These are phyloP conservation scores for Trametes coccinea DNA, from an alignment of 768 basidiomycete genomes.

Conservation along the genomic window DNA sequence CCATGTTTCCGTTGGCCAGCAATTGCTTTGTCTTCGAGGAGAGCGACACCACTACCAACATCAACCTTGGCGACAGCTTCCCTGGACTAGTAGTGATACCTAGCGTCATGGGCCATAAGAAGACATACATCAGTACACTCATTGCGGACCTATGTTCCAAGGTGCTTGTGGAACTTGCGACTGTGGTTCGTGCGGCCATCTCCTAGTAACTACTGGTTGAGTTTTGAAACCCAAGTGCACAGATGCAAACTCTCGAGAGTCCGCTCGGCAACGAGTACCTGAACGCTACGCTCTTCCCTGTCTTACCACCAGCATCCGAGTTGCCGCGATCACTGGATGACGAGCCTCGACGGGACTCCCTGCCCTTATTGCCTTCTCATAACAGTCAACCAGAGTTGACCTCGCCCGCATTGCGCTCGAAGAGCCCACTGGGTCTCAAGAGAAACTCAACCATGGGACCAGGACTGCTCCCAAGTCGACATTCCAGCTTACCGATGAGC, in stretches of 20 bases:
- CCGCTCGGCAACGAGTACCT: slow-evolving; percentile 85
- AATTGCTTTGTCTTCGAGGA: slow-evolving; percentile 89
- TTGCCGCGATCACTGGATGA: slow-evolving; percentile 58
- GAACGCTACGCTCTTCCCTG: slow-evolving; percentile 66
- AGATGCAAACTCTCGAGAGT: slow-evolving; percentile 81
- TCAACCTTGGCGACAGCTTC: slow-evolving; percentile 55
- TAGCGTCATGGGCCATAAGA: slow-evolving; percentile 83
- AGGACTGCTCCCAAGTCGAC: slow-evolving; percentile 43
- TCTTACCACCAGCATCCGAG: slow-evolving; percentile 59
- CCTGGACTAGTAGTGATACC: slow-evolving; percentile 79
- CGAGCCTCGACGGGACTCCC: slow-evolving; percentile 43
- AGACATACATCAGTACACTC: slow-evolving; percentile 83
- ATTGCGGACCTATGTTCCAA: slow-evolving; percentile 88
- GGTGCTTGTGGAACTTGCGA: slow-evolving; percentile 82
- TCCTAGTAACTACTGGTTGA: background rate
- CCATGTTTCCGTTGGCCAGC: slow-evolving; percentile 75
- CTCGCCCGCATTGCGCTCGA: slow-evolving; percentile 25
- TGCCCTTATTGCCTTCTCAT: slow-evolving; percentile 48
- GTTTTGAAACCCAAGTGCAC: background rate
- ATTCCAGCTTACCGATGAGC: slow-evolving; percentile 46
- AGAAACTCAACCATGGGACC: slow-evolving; percentile 54
- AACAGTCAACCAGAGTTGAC: slow-evolving; percentile 59
- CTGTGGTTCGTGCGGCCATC: slow-evolving; percentile 57
- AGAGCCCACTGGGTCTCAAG: slow-evolving; percentile 41
- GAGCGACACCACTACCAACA: slow-evolving; percentile 51